Evolutionary conservation across 768 basidiomycete species (phyloP).

Genomic region (Psilocybe subaeruginosa): DNA sequence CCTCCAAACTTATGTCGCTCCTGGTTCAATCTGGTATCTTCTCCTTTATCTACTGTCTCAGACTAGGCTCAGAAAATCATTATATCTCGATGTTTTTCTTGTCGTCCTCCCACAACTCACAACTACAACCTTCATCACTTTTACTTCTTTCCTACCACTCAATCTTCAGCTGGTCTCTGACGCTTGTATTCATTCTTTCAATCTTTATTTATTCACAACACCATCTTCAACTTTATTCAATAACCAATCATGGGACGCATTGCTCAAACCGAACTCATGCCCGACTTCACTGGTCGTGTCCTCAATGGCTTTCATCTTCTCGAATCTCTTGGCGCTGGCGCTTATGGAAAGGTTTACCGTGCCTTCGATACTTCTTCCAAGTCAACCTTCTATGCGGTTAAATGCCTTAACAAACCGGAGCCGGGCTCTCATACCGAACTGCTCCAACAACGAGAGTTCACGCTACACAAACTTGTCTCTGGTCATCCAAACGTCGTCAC

Average conservation of each 20-base stretch:
- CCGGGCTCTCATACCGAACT: slow-evolving; percentile 56
- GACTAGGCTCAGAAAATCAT: not conserved
- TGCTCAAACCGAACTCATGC: slow-evolving; percentile 44
- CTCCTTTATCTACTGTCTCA: not conserved
- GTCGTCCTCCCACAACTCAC: not conserved
- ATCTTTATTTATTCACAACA: slow-evolving; percentile 12
- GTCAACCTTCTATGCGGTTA: slow-evolving; percentile 65
- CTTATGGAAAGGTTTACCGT: slow-evolving; percentile 79
- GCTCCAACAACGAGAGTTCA: slow-evolving; percentile 72
- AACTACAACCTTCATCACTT: slow-evolving; percentile 1
- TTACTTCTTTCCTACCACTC: slow-evolving; percentile 11
- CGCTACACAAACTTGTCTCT: slow-evolving; percentile 53
- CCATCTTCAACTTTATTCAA: slow-evolving; percentile 14
- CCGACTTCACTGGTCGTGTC: slow-evolving; percentile 50
- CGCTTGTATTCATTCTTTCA: slow-evolving; percentile 21
- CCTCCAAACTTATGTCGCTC: not conserved
- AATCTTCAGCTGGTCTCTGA: slow-evolving; percentile 21
- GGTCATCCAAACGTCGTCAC: slow-evolving; percentile 69
- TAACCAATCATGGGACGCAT: slow-evolving; percentile 40
- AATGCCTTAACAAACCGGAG: slow-evolving; percentile 68
- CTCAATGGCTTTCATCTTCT: slow-evolving; percentile 65
- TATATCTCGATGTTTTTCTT: not conserved
- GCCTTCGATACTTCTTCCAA: slow-evolving; percentile 55
- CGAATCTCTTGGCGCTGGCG: slow-evolving; percentile 70
- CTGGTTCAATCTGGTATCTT: too few relatives aligned